A percentile compares a stretch with the other conserved stretches of the same genome.
Conservation (phyloP, 2,329 filamentous ascomycete genomes). For the Ophiostoma australiae region DNA sequence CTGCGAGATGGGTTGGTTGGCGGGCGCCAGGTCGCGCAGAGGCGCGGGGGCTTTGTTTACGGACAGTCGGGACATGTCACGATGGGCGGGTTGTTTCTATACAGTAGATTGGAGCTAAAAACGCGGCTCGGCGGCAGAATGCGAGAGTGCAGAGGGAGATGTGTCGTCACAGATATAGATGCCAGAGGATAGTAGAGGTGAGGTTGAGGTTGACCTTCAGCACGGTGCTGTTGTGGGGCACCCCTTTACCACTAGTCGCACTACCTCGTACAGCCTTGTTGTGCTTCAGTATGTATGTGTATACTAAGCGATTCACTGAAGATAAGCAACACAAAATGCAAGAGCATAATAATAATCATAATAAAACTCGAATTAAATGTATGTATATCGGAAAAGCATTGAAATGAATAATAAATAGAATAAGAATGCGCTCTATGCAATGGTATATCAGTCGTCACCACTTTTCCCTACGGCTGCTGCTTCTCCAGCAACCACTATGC, state of each 20-base stretch:
- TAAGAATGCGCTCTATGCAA: not conserved
- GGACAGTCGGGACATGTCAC: constrained; percentile 18
- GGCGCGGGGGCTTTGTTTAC: constrained; percentile 22
- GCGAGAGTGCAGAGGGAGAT: not conserved
- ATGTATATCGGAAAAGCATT: not conserved
- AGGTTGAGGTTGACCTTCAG: constrained; percentile 4
- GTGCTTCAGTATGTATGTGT: not conserved
- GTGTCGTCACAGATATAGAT: not conserved
- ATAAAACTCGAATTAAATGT: not conserved
- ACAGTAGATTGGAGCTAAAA: too few relatives aligned
- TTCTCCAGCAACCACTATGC: not conserved
- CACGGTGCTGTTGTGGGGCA: constrained; percentile 19
- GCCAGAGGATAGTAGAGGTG: not conserved
- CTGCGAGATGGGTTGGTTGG: constrained; percentile 17
- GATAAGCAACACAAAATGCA: not conserved
- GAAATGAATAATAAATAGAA: not conserved
- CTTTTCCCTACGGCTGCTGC: not conserved
- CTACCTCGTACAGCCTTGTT: not conserved
- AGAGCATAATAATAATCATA: not conserved
- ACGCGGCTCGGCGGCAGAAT: not conserved
- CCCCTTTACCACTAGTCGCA: constrained; percentile 6
- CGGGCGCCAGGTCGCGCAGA: constrained; percentile 16
- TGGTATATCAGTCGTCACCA: constrained; percentile 4
- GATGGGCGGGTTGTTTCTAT: not conserved
- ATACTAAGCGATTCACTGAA: not conserved